Percentiles rank a stretch among this genome's conserved stretches.
phyloP scores from a whole-genome alignment of 306 rosid species.

The Malus sieversii region DNA sequence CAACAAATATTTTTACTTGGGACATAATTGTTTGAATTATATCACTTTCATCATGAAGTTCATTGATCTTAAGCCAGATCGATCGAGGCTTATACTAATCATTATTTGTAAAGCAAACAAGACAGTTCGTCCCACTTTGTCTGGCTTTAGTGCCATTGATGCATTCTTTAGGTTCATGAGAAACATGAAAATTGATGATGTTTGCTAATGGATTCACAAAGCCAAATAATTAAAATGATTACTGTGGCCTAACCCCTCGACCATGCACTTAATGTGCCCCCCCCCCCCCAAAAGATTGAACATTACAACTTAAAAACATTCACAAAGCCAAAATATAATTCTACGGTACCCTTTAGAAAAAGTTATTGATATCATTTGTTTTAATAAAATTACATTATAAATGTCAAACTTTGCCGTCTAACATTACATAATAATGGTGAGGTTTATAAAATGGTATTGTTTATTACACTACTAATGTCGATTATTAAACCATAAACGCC shows the following conservation, averaged over 20 bases:
- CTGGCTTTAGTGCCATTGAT: not conserved
- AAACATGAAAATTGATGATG: slow-evolving; percentile 7
- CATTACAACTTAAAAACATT: not conserved
- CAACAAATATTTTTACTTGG: not conserved
- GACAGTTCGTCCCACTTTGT: slow-evolving; percentile 7
- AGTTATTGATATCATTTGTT: too few relatives aligned
- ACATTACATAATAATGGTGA: too few relatives aligned
- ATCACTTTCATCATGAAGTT: not conserved
- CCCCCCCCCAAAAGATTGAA: not conserved
- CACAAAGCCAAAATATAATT: too few relatives aligned
- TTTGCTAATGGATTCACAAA: not conserved
- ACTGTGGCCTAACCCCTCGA: slow-evolving; percentile 8
- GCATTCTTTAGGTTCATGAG: not conserved
- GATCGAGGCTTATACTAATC: not conserved
- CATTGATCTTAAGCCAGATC: not conserved
- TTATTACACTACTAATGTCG: too few relatives aligned
- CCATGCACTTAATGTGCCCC: not conserved
- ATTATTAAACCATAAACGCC: too few relatives aligned
- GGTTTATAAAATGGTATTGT: too few relatives aligned
- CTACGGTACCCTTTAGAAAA: too few relatives aligned
- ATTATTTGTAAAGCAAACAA: not conserved
- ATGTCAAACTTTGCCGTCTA: too few relatives aligned
- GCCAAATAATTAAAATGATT: slow-evolving; percentile 2
- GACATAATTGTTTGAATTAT: not conserved
- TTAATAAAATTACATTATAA: too few relatives aligned